These are phyloP conservation scores for Verbascum thapsus DNA, from an alignment of 257 asterid genomes.

Conservation along the genomic window DNA sequence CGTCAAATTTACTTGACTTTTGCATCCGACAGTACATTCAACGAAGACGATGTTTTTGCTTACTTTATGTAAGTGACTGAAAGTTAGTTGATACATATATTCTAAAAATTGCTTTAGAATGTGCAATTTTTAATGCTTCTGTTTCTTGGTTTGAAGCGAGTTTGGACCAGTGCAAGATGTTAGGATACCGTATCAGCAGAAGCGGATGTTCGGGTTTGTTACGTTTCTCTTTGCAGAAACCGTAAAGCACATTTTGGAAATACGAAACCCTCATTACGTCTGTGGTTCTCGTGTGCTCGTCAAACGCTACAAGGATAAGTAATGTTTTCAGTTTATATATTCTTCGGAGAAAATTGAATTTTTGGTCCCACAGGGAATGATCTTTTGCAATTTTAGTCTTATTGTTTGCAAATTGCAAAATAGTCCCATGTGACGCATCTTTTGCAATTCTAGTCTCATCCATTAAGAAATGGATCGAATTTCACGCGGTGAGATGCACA, in stretches of 20 bases:
- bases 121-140: conserved; percentile 25
- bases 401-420: too few relatives aligned
- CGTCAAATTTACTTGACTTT: conserved; percentile 88
- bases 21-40: conserved; percentile 87
- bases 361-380: too few relatives aligned
- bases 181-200: conserved; percentile 88
- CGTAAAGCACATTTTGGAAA: conserved; percentile 76
- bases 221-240: conserved; percentile 83
- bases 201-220: conserved; percentile 94
- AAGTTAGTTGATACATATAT: neutral
- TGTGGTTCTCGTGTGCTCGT: conserved; percentile 95
- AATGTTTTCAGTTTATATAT: conserved; percentile 19
- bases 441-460: too few relatives aligned
- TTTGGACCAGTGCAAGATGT: conserved; percentile 95
- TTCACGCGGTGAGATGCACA: too few relatives aligned
- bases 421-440: too few relatives aligned
- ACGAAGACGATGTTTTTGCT: conserved; percentile 81
- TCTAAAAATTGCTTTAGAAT: conserved; percentile 23
- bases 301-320: conserved; percentile 92
- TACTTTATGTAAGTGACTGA: conserved; percentile 61
- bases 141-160: conserved; percentile 41
- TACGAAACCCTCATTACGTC: conserved; percentile 87
- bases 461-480: too few relatives aligned
- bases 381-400: too few relatives aligned
- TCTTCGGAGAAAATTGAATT: too few relatives aligned